These are phyloP conservation scores for Chlamydomonas sp. DNA, from an alignment of 139 green algal genomes.

Conservation along the genomic window DNA sequence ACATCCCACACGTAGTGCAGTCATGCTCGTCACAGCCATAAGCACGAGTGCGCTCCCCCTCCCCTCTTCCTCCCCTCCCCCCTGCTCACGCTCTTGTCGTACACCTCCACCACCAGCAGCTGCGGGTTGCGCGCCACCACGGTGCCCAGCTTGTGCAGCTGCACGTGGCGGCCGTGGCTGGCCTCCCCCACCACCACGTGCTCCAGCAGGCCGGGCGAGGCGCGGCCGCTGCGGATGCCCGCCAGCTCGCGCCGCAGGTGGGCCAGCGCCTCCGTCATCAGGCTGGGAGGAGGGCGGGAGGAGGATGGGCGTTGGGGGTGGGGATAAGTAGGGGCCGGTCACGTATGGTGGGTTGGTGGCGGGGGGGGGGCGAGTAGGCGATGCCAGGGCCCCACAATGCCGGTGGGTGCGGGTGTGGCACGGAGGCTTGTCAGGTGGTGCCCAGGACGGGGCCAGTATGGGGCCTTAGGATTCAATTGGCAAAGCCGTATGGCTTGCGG, in stretches of 20 bases:
- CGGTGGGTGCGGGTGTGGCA: no score
- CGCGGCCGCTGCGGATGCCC: slow-evolving; percentile 73
- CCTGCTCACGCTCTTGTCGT: slow-evolving; percentile 62
- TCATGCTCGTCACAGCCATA: not conserved
- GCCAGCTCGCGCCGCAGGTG: slow-evolving; percentile 71
- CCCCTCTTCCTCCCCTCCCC: not conserved
- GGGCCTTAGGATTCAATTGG: no score
- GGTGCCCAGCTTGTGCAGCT: slow-evolving; percentile 67
- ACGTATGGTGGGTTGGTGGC: no score
- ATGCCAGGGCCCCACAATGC: no score
- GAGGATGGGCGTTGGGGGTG: not conserved
- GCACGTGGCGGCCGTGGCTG: slow-evolving; percentile 67
- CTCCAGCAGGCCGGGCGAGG: slow-evolving; percentile 83
- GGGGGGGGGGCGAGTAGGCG: no score
- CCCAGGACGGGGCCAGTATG: no score
- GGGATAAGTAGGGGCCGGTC: not conserved
- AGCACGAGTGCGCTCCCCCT: not conserved
- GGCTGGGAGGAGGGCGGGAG: slow-evolving; percentile 28
- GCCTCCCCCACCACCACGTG: slow-evolving; percentile 68
- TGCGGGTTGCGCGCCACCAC: slow-evolving; percentile 78
- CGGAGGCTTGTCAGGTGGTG: no score
- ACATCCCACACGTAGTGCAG: not conserved
- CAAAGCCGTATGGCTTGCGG: no score
- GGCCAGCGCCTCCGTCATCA: slow-evolving; percentile 65
- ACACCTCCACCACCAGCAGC: slow-evolving; percentile 75